phyloP scores from a whole-genome alignment of 164 flowering plant genomes.

The Vitis rupestris region DNA sequence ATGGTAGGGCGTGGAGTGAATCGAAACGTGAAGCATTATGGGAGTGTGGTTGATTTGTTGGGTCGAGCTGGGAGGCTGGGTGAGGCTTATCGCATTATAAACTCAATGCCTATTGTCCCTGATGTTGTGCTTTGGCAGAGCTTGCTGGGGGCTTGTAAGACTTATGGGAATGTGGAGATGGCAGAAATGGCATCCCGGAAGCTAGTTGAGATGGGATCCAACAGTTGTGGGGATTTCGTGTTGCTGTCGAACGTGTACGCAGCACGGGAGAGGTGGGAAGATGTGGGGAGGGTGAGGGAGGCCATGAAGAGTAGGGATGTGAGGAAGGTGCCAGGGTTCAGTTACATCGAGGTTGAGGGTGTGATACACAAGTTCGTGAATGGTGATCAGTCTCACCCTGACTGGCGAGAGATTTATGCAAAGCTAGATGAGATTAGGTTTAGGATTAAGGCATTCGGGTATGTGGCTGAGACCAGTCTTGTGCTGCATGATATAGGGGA shows the following conservation, averaged over 20 bases:
- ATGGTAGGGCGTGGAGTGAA: conserved; percentile 45
- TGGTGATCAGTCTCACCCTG: conserved; percentile 59
- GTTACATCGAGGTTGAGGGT: conserved; percentile 70
- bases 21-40: conserved; percentile 78
- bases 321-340: conserved; percentile 83
- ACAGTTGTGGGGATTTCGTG: conserved; percentile 71
- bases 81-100: conserved; percentile 58
- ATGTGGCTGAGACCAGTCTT: conserved; percentile 59
- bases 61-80: conserved; percentile 74
- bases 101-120: conserved; percentile 56
- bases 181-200: conserved; percentile 68
- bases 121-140: conserved; percentile 87
- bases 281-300: conserved; percentile 75
- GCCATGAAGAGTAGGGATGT: conserved; percentile 71
- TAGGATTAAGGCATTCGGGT: conserved; percentile 58
- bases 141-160: conserved; percentile 74
- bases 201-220: conserved; percentile 74
- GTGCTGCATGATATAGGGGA: conserved; percentile 90
- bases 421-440: conserved; percentile 78
- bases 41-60: conserved; percentile 73
- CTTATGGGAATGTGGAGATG: conserved; percentile 67
- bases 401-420: conserved; percentile 53
- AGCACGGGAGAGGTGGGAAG: conserved; percentile 64
- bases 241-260: conserved; percentile 83
- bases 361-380: conserved; percentile 58